A percentile compares a stretch with the other conserved stretches of the same genome.
These are phyloP conservation scores for Biscutella auriculata DNA, from an alignment of 441 rosid genomes.

Conservation along the genomic window DNA sequence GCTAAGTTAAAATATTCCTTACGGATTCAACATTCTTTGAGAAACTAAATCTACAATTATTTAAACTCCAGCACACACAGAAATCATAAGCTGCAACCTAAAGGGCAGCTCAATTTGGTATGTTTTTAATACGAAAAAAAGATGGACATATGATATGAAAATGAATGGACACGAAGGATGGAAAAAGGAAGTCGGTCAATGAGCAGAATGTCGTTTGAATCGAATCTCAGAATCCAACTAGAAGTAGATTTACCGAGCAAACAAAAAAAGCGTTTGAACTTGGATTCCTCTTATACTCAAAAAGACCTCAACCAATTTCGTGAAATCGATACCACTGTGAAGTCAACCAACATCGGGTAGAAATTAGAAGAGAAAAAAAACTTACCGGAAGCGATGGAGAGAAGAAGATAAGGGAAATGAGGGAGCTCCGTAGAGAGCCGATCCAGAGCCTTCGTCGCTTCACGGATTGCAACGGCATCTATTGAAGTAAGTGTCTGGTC, in stretches of 20 bases:
- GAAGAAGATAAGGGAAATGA: constrained; percentile 61
- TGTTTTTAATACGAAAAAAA: background rate
- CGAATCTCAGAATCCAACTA: background rate
- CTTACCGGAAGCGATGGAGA: constrained; percentile 52
- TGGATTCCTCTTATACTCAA: background rate
- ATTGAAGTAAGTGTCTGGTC: constrained; percentile 44
- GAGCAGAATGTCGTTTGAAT: background rate
- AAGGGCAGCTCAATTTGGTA: background rate
- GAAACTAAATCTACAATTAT: background rate
- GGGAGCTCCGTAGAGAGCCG: constrained; percentile 43
- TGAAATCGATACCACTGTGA: background rate
- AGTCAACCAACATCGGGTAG: background rate
- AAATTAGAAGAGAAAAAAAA: background rate
- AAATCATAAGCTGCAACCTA: background rate
- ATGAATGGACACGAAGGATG: background rate
- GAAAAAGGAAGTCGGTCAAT: background rate
- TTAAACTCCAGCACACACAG: background rate
- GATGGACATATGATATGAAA: background rate
- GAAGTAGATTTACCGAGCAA: background rate
- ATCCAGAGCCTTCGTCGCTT: constrained; percentile 56
- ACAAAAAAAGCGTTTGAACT: background rate
- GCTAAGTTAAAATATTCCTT: background rate
- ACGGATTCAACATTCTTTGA: background rate
- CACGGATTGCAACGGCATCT: constrained; percentile 40
- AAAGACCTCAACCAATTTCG: background rate